These are phyloP conservation scores for Catharanthus roseus DNA, from an alignment of 257 asterid species.

Conservation along the genomic window DNA sequence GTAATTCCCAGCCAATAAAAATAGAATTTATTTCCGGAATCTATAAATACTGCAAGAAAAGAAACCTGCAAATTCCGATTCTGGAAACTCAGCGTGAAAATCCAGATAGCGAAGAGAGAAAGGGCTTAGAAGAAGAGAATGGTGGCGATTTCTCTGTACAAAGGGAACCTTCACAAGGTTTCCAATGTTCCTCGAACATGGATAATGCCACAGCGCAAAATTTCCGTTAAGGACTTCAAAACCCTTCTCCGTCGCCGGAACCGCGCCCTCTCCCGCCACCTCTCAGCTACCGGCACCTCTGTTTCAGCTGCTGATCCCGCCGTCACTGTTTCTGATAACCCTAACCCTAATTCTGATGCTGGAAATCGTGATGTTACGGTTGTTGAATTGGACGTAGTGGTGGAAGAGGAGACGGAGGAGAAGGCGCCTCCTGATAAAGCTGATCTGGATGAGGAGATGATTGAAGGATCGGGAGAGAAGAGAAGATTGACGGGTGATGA, in stretches of 20 bases:
- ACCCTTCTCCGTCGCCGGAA: slow-evolving; percentile 67
- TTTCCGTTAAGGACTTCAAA: slow-evolving; percentile 56
- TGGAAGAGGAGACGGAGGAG: slow-evolving; percentile 23
- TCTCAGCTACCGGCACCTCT: slow-evolving; percentile 3
- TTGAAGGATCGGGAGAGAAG: slow-evolving; percentile 13
- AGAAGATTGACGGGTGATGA: slow-evolving; percentile 19
- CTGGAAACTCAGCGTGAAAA: background rate
- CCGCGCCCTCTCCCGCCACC: slow-evolving; percentile 59
- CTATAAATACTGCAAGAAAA: background rate
- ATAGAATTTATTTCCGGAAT: background rate
- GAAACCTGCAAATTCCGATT: background rate
- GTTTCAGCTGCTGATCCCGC: slow-evolving; percentile 10
- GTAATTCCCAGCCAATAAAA: no score
- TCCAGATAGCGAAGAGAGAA: background rate
- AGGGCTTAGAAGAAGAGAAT: slow-evolving; percentile 22
- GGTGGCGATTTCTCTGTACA: slow-evolving; percentile 87
- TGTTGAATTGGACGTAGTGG: slow-evolving; percentile 16
- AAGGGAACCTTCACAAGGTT: slow-evolving; percentile 78
- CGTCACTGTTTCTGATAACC: slow-evolving; percentile 15
- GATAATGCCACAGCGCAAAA: slow-evolving; percentile 56
- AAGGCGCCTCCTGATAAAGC: slow-evolving; percentile 1
- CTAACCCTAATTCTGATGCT: slow-evolving; percentile 33
- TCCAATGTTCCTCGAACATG: slow-evolving; percentile 64
- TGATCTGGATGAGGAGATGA: slow-evolving; percentile 22
- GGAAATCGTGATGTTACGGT: slow-evolving; percentile 14